These are phyloP conservation scores for Triadica sebifera DNA, from an alignment of 345 rosid species.

Conservation along the genomic window DNA sequence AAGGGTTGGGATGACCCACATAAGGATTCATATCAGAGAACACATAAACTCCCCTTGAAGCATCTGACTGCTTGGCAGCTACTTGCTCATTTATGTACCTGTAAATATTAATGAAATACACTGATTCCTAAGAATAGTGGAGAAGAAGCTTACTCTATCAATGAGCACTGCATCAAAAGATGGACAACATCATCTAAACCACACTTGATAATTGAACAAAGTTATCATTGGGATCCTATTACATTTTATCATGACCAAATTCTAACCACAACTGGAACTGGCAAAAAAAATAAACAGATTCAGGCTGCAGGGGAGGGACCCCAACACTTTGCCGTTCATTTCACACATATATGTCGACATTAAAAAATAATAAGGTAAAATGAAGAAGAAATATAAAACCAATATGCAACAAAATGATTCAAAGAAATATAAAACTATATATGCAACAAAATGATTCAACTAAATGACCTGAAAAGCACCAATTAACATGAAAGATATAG, in stretches of 20 bases:
- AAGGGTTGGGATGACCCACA: constrained; percentile 94
- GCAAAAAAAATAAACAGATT: background rate
- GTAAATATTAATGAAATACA: background rate
- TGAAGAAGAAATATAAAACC: background rate
- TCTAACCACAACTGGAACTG: background rate
- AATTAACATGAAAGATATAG: background rate
- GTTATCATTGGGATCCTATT: background rate
- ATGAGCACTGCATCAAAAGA: background rate
- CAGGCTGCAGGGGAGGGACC: background rate
- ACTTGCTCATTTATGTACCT: constrained; percentile 77
- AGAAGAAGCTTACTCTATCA: background rate
- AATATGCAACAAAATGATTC: background rate
- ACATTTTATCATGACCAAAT: background rate
- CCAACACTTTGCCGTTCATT: background rate
- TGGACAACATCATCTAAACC: background rate
- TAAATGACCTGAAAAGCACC: background rate
- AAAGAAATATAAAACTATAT: background rate
- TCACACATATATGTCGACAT: background rate
- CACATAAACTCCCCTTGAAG: constrained; percentile 86
- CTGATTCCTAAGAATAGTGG: background rate
- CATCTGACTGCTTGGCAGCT: constrained; percentile 52
- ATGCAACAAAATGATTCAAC: background rate
- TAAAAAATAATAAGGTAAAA: background rate
- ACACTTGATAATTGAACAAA: background rate
- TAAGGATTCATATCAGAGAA: constrained; percentile 99